A percentile compares a stretch with the other conserved stretches of the same genome.
phyloP scores from a whole-genome alignment of 1,284 basidiomycete genomes.

The Veloporphyrellus conicus region DNA sequence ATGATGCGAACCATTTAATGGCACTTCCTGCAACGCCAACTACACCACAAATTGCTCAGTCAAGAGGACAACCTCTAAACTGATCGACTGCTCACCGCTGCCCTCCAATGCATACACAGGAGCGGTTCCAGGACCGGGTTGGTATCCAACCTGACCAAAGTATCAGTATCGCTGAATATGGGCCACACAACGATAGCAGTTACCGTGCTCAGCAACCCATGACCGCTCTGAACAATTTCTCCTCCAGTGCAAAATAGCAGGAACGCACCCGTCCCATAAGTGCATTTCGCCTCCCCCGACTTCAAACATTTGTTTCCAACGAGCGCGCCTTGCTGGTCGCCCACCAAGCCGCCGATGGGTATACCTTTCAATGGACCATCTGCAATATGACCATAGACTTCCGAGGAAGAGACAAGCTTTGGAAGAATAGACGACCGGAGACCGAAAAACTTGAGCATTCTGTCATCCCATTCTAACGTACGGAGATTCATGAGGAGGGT shows the following conservation, averaged over 20 bases:
- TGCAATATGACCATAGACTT: constrained; percentile 81
- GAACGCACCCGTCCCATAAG: constrained; percentile 95
- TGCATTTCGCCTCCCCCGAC: constrained; percentile 88
- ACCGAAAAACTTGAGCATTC: constrained; percentile 85
- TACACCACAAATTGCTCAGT: constrained; percentile 26
- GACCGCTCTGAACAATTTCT: constrained; percentile 79
- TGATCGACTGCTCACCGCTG: constrained; percentile 58
- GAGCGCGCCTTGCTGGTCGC: constrained; percentile 95
- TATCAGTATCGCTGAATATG: constrained; percentile 16
- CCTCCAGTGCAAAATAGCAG: constrained; percentile 90
- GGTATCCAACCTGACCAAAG: constrained; percentile 74
- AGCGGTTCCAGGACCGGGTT: constrained; percentile 73
- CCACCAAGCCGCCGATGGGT: constrained; percentile 87
- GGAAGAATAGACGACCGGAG: constrained; percentile 79
- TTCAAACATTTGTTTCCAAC: constrained; percentile 93
- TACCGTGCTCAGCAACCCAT: constrained; percentile 88
- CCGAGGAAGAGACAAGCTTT: constrained; percentile 84
- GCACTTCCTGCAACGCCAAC: constrained; percentile 94
- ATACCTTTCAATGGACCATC: constrained; percentile 71
- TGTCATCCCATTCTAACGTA: constrained; percentile 80
- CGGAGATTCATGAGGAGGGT: constrained; percentile 87
- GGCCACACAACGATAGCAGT: constrained; percentile 29
- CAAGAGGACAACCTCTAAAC: background rate
- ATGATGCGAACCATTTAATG: constrained; percentile 67
- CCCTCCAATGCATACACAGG: constrained; percentile 95